These are phyloP conservation scores for Cicer bijugum DNA, from an alignment of 306 rosid species.

Conservation along the genomic window DNA sequence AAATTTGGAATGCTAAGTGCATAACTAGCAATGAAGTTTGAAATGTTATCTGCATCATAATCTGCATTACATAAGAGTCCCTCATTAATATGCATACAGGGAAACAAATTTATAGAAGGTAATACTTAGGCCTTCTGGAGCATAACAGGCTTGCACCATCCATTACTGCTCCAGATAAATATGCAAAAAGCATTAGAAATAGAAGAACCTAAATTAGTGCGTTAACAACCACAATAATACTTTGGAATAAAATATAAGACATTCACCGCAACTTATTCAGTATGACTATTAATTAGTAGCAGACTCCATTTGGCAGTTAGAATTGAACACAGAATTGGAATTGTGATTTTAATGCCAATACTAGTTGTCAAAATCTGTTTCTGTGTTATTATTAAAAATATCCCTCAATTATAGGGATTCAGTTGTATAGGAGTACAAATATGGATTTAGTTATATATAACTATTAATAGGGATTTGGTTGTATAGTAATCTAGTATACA, in stretches of 20 bases:
- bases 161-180: slow-evolving; percentile 29
- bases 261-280: slow-evolving; percentile 16
- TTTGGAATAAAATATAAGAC: slow-evolving; percentile 4
- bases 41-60: slow-evolving; percentile 54
- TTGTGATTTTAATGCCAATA: slow-evolving; percentile 29
- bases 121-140: slow-evolving; percentile 30
- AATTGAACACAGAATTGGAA: slow-evolving; percentile 4
- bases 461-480: too few species aligned
- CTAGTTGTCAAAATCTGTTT: too few species aligned
- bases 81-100: slow-evolving; percentile 28
- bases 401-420: too few species aligned
- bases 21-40: slow-evolving; percentile 66
- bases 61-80: slow-evolving; percentile 65
- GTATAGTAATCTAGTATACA: too few species aligned
- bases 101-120: slow-evolving; percentile 20
- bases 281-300: slow-evolving; percentile 26
- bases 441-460: too few species aligned
- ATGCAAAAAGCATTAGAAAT: slow-evolving; percentile 31
- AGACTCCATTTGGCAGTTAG: slow-evolving; percentile 16
- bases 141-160: slow-evolving; percentile 36
- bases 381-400: too few species aligned
- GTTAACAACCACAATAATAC: slow-evolving; percentile 18
- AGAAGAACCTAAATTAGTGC: slow-evolving; percentile 21
- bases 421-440: too few species aligned
- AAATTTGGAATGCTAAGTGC: slow-evolving; percentile 76